Percentiles rank a stretch among this genome's conserved stretches.
Evolutionary conservation across 768 basidiomycete species (phyloP).

Genomic region (Postia placenta): DNA sequence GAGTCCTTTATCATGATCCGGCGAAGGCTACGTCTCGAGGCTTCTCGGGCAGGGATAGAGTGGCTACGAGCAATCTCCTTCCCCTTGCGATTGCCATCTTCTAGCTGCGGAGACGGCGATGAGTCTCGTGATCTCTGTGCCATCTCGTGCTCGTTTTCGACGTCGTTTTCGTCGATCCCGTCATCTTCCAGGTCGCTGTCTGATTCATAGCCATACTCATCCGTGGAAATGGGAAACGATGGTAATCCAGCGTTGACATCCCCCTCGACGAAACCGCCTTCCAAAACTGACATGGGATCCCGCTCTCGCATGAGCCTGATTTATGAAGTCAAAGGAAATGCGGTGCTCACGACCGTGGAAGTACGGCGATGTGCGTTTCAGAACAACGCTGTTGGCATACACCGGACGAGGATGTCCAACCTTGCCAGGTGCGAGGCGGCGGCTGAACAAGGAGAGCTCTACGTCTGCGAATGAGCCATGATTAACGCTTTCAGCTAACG

Average conservation of each 20-base stretch:
- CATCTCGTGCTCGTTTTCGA: no score
- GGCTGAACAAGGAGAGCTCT: background rate
- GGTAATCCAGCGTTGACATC: background rate
- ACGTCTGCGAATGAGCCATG: background rate
- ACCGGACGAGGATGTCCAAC: background rate
- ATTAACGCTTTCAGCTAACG: no score
- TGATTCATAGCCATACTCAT: background rate
- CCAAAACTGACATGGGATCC: background rate
- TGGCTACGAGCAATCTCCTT: no score
- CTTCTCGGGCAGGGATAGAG: no score
- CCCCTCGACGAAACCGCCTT: background rate
- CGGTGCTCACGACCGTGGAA: background rate
- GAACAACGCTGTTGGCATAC: background rate
- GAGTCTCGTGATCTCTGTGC: no score
- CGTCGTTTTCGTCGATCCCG: background rate
- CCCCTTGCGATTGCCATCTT: no score
- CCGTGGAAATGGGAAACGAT: background rate
- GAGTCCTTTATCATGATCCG: background rate
- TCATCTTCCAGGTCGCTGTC: constrained; percentile 1
- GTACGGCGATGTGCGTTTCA: background rate
- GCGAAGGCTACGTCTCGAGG: no score
- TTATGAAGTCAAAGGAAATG: background rate
- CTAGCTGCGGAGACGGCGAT: no score
- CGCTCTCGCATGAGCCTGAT: background rate
- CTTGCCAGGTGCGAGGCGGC: background rate